A percentile compares a stretch with the other conserved stretches of the same genome.
These are phyloP conservation scores for Phoenix roebelenii DNA, from an alignment of 176 grass and related monocot species.

Conservation along the genomic window DNA sequence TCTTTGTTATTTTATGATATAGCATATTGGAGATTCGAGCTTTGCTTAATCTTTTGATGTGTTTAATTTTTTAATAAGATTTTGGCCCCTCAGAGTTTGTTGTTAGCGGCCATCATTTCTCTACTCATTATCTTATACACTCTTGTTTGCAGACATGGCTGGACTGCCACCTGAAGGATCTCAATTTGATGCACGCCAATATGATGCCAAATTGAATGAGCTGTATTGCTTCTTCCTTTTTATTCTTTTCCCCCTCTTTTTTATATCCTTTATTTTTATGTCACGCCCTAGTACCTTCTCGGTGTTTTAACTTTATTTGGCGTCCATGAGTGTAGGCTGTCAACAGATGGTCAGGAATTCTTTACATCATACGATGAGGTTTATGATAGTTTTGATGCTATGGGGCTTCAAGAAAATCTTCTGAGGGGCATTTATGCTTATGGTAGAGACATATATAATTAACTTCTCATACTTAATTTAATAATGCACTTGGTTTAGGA, in stretches of 20 bases:
- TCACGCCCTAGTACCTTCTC: too few relatives aligned
- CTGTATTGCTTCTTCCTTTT: slow-evolving; percentile 29
- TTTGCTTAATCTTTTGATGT: too few relatives aligned
- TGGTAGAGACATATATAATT: slow-evolving; percentile 22
- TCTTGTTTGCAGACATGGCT: slow-evolving; percentile 48
- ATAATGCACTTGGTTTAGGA: too few relatives aligned
- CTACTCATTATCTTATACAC: neutral
- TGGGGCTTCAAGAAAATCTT: slow-evolving; percentile 90
- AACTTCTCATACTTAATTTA: too few relatives aligned
- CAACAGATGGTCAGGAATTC: slow-evolving; percentile 59
- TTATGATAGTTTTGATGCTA: slow-evolving; percentile 85
- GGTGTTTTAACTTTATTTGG: neutral
- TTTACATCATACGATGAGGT: slow-evolving; percentile 84
- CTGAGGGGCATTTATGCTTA: slow-evolving; percentile 93
- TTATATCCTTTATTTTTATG: neutral
- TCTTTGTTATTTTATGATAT: too few relatives aligned
- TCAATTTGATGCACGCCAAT: slow-evolving; percentile 76
- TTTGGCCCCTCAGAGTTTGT: too few relatives aligned
- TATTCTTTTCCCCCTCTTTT: neutral
- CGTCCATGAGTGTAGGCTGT: slow-evolving; percentile 25
- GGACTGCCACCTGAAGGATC: slow-evolving; percentile 67
- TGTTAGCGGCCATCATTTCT: too few relatives aligned
- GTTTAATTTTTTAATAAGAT: too few relatives aligned
- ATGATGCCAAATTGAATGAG: slow-evolving; percentile 81
- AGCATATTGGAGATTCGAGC: too few relatives aligned